phyloP scores from a whole-genome alignment of 192 early-diverging fungal species.

The Nowakowskiella sp. region DNA sequence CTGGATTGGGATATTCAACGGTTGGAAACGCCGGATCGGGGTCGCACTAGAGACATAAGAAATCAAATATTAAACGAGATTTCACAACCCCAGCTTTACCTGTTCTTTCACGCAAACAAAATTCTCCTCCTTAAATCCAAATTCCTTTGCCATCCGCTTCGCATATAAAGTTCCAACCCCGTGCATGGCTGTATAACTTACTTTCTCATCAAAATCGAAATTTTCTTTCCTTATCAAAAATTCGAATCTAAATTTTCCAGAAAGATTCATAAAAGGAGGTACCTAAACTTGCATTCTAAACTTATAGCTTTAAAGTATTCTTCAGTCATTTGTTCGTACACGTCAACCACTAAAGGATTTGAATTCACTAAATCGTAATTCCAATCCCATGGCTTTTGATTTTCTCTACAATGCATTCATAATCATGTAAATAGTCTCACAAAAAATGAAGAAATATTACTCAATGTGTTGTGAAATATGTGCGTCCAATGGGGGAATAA shows the following conservation, averaged over 20 bases:
- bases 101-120: conserved; percentile 62
- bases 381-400: conserved; percentile 66
- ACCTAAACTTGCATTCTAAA: background rate
- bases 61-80: background rate
- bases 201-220: conserved; percentile 39
- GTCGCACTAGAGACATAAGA: background rate
- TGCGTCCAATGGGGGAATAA: conserved; percentile 79
- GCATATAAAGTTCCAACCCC: conserved; percentile 82
- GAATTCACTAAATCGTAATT: conserved; percentile 48
- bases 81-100: conserved; percentile 12
- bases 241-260: background rate
- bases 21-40: conserved; percentile 92
- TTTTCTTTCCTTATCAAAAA: conserved; percentile 36
- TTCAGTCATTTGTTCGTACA: conserved; percentile 51
- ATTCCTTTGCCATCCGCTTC: conserved; percentile 52
- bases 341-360: conserved; percentile 44
- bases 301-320: conserved; percentile 62
- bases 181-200: conserved; percentile 93
- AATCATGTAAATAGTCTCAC: too few relatives aligned
- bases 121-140: conserved; percentile 62
- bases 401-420: too few relatives aligned
- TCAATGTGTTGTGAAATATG: conserved; percentile 68
- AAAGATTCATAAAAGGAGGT: background rate
- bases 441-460: background rate
- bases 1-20: conserved; percentile 42